Evolutionary conservation across 306 rosid species (phyloP).

Genomic region (Morella rubra): DNA sequence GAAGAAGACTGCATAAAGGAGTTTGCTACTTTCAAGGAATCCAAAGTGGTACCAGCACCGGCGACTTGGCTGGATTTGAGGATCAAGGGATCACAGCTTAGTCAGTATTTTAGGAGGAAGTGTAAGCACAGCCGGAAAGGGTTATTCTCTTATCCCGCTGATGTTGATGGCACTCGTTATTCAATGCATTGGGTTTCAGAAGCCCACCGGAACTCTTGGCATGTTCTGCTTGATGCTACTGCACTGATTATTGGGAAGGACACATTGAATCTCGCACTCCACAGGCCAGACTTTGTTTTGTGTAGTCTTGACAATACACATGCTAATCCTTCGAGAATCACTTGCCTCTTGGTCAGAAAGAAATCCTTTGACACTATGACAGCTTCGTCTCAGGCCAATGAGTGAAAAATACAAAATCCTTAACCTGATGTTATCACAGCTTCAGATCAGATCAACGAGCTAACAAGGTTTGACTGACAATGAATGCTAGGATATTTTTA

Average conservation of each 20-base stretch:
- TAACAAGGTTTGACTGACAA: background rate
- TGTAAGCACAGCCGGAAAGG: constrained; percentile 79
- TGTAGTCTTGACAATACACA: constrained; percentile 71
- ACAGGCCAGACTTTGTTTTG: constrained; percentile 78
- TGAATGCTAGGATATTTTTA: background rate
- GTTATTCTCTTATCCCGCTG: constrained; percentile 71
- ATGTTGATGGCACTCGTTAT: constrained; percentile 58
- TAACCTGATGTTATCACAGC: background rate
- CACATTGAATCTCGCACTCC: constrained; percentile 60
- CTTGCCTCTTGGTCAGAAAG: constrained; percentile 77
- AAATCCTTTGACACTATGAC: constrained; percentile 65
- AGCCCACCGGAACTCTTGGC: constrained; percentile 90
- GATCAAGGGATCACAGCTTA: constrained; percentile 80
- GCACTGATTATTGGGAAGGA: constrained; percentile 66
- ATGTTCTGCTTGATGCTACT: constrained; percentile 86
- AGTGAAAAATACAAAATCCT: constrained; percentile 28
- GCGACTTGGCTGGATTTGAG: constrained; percentile 75
- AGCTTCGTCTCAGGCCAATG: constrained; percentile 54
- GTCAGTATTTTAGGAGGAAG: constrained; percentile 81
- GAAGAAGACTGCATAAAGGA: constrained; percentile 60
- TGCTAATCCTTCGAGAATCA: constrained; percentile 70
- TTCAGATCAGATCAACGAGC: background rate
- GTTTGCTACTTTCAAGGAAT: constrained; percentile 67
- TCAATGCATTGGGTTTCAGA: constrained; percentile 88
- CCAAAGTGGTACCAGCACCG: constrained; percentile 65